phyloP scores from a whole-genome alignment of 352 stramenopile species.

The Globisporangium abappressorium region DNA sequence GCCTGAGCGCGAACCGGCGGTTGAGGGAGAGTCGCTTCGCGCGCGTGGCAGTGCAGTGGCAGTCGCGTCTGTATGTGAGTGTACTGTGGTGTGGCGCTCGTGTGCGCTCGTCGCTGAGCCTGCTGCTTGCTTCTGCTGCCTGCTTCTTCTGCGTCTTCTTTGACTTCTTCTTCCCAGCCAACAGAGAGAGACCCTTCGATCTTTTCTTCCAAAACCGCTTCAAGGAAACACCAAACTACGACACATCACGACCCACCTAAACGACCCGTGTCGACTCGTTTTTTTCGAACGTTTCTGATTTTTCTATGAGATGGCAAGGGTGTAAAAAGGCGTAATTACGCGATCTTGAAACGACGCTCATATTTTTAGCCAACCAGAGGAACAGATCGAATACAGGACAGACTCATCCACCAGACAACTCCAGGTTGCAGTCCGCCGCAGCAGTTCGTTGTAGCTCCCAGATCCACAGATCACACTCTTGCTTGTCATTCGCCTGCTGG shows the following conservation, averaged over 20 bases:
- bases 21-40: slow-evolving; percentile 5
- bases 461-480: neutral
- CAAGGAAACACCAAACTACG: neutral
- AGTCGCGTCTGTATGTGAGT: neutral
- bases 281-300: slow-evolving; percentile 1
- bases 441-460: too few species aligned
- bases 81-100: neutral
- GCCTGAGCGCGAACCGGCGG: neutral
- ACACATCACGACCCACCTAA: neutral
- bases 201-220: slow-evolving; percentile 11
- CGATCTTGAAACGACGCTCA: neutral
- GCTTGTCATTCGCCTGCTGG: too few species aligned
- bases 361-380: neutral
- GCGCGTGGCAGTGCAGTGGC: neutral
- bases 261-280: neutral
- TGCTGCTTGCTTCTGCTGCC: neutral
- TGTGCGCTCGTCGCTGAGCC: too few species aligned
- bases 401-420: too few species aligned
- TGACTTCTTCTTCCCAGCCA: neutral
- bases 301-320: neutral
- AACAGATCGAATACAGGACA: neutral
- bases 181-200: slow-evolving; percentile 12
- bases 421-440: too few species aligned
- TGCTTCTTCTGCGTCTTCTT: neutral
- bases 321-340: slow-evolving; percentile 5